Percentiles rank a stretch among this genome's conserved stretches.
phyloP scores from a whole-genome alignment of 306 rosid genomes.

The Canavalia ensiformis region DNA sequence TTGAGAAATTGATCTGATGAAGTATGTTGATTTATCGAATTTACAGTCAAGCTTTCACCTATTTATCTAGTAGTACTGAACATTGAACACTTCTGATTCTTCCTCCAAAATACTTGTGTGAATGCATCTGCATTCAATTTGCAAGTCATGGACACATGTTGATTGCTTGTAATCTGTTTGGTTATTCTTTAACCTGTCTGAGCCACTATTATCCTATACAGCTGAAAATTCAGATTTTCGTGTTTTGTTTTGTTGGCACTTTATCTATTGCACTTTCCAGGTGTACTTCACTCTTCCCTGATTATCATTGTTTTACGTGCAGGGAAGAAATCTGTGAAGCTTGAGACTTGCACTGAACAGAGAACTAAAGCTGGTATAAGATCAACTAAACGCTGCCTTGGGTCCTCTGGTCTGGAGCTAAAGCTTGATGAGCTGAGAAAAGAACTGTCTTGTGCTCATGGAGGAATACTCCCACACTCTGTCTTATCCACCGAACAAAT shows the following conservation, averaged over 20 bases:
- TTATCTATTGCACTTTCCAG: constrained; percentile 25
- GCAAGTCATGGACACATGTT: constrained; percentile 14
- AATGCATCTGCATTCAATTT: constrained; percentile 24
- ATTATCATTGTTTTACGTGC: constrained; percentile 23
- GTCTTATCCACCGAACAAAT: constrained; percentile 85
- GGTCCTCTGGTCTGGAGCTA: constrained; percentile 72
- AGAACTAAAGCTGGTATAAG: constrained; percentile 61
- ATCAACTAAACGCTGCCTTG: constrained; percentile 59
- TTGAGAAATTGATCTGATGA: constrained; percentile 28
- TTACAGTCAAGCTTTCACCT: constrained; percentile 4
- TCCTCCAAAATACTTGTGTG: constrained; percentile 28
- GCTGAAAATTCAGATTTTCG: constrained; percentile 17
- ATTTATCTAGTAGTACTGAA: constrained; percentile 25
- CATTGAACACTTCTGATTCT: background rate
- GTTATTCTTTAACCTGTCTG: constrained; percentile 9
- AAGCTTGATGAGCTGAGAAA: constrained; percentile 86
- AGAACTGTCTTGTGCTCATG: constrained; percentile 75
- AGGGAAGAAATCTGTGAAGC: constrained; percentile 76
- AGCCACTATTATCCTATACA: background rate
- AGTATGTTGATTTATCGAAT: constrained; percentile 23
- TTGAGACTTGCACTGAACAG: constrained; percentile 64
- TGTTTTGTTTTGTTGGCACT: constrained; percentile 19
- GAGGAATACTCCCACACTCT: constrained; percentile 92
- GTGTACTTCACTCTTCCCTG: constrained; percentile 27
- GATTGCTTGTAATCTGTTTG: constrained; percentile 16